Evolutionary conservation across 1,284 basidiomycete species (phyloP).

Genomic region (Microbotryum scabiosae): DNA sequence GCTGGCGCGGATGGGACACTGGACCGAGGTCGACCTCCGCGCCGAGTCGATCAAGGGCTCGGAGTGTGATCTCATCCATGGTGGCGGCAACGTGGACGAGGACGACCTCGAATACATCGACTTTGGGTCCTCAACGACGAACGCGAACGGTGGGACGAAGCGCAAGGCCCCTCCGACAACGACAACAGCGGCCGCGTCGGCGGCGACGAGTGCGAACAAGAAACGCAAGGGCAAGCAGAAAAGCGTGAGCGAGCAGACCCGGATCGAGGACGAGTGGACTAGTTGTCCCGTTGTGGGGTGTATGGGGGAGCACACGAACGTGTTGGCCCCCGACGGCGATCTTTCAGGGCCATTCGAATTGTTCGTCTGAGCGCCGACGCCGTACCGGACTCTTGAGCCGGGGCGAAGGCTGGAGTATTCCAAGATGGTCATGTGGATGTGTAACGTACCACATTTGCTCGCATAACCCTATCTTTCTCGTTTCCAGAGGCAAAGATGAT

Average conservation of each 20-base stretch:
- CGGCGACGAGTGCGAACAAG: not conserved
- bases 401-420: not conserved
- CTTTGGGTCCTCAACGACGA: constrained; percentile 5
- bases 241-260: constrained; percentile 9
- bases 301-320: constrained; percentile 5
- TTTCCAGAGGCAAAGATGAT: too few species aligned
- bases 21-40: not conserved
- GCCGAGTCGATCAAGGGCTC: not conserved
- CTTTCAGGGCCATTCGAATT: constrained; percentile 15
- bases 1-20: not conserved
- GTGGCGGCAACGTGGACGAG: not conserved
- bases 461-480: too few species aligned
- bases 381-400: not conserved
- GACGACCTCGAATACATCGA: constrained; percentile 1
- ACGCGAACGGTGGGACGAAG: not conserved
- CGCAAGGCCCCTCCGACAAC: not conserved
- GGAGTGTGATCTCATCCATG: not conserved
- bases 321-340: constrained; percentile 10
- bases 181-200: not conserved
- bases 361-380: constrained; percentile 4
- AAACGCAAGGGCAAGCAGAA: constrained; percentile 7
- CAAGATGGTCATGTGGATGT: too few species aligned
- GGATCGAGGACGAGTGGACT: constrained; percentile 25
- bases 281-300: constrained; percentile 20
- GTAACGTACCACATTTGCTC: too few species aligned